Percentiles rank a stretch among this genome's conserved stretches.
phyloP scores from a whole-genome alignment of 2,329 filamentous ascomycete genomes.

The Exutisphaerella laricina region DNA sequence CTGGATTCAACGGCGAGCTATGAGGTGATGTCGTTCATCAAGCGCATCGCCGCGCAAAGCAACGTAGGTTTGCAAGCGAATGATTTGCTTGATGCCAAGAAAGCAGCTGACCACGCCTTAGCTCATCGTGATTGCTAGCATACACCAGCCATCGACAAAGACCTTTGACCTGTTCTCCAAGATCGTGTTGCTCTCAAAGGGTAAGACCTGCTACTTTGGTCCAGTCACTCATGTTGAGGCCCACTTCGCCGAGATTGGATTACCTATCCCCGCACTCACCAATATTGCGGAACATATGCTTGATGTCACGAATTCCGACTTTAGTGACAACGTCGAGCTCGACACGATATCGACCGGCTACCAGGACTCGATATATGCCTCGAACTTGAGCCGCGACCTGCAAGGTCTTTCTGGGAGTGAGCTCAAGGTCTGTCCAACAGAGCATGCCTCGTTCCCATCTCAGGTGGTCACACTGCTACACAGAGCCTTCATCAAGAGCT shows the following conservation, averaged over 20 bases:
- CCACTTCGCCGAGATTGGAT: constrained; percentile 58
- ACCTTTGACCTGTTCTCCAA: constrained; percentile 75
- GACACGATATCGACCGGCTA: constrained; percentile 49
- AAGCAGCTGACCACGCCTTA: constrained; percentile 31
- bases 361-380: constrained; percentile 38
- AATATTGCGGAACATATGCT: constrained; percentile 75
- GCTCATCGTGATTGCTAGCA: constrained; percentile 70
- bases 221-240: constrained; percentile 46
- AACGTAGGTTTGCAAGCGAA: constrained; percentile 52
- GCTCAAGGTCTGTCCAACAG: constrained; percentile 3
- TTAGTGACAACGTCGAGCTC: constrained; percentile 48
- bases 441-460: constrained; percentile 9
- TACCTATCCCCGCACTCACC: constrained; percentile 57
- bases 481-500: constrained; percentile 72
- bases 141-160: constrained; percentile 73
- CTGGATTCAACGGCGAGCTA: constrained; percentile 68
- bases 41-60: constrained; percentile 55
- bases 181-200: constrained; percentile 63
- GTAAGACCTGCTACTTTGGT: constrained; percentile 66
- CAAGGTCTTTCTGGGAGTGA: constrained; percentile 9
- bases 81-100: no score
- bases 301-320: constrained; percentile 70
- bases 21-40: constrained; percentile 68
- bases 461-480: constrained; percentile 57
- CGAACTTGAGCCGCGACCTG: constrained; percentile 12